A percentile compares a stretch with the other conserved stretches of the same genome.
Conservation (phyloP, 495 filamentous ascomycete species). For the Penicillium taxi region DNA sequence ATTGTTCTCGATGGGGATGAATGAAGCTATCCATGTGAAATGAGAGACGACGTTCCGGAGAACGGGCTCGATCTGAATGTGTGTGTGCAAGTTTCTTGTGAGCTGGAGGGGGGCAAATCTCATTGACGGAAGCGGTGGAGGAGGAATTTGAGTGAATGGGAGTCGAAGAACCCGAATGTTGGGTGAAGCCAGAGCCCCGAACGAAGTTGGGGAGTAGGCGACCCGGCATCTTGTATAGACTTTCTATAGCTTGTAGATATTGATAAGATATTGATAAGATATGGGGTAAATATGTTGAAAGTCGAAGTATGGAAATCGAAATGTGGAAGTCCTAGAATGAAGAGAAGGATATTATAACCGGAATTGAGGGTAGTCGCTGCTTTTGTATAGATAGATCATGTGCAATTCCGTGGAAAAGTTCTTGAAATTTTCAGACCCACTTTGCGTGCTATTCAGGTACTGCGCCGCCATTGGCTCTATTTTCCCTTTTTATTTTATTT, state of each 20-base stretch:
- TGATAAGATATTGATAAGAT: constrained; percentile 4
- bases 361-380: constrained; percentile 6
- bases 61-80: constrained; percentile 25
- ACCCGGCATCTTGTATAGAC: constrained; percentile 35
- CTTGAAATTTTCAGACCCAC: too few relatives aligned
- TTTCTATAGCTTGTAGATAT: constrained; percentile 1
- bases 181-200: constrained; percentile 31
- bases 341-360: background rate
- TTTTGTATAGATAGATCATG: too few relatives aligned
- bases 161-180: constrained; percentile 28
- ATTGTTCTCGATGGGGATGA: constrained; percentile 37
- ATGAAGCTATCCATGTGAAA: constrained; percentile 40
- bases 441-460: too few relatives aligned
- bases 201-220: constrained; percentile 41
- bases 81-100: constrained; percentile 28
- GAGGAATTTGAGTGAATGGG: constrained; percentile 34
- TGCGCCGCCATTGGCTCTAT: too few relatives aligned
- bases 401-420: too few relatives aligned
- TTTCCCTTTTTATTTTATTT: too few relatives aligned
- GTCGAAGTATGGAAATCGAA: background rate
- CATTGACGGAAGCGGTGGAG: constrained; percentile 39
- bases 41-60: constrained; percentile 39
- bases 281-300: background rate
- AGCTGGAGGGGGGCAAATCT: constrained; percentile 20
- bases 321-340: constrained; percentile 6